A percentile compares a stretch with the other conserved stretches of the same genome.
phyloP scores from a whole-genome alignment of 2,329 filamentous ascomycete species.

The Cyphellophora attinorum region DNA sequence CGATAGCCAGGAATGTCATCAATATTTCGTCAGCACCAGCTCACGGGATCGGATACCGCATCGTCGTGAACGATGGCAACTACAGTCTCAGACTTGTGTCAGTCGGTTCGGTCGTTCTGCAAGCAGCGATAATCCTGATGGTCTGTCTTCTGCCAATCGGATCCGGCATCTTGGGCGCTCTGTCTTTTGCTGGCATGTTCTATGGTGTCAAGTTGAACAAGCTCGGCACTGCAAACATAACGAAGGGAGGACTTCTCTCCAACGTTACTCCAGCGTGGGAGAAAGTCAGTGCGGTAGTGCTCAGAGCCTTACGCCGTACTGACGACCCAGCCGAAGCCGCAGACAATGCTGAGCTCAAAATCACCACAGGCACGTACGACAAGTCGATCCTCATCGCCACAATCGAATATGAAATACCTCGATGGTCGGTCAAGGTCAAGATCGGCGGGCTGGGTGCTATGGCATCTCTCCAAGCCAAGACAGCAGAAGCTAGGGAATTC shows the following conservation, averaged over 20 bases:
- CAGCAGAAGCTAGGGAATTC: constrained; percentile 45
- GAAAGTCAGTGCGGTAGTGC: neutral
- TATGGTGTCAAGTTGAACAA: constrained; percentile 9
- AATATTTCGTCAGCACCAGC: constrained; percentile 5
- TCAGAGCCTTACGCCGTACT: constrained; percentile 2
- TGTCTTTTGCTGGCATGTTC: constrained; percentile 5
- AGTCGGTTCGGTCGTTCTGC: constrained; percentile 4
- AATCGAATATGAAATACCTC: constrained; percentile 55
- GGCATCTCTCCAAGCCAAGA: constrained; percentile 52
- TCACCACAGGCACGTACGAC: constrained; percentile 6
- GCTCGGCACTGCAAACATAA: constrained; percentile 2
- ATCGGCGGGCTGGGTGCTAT: constrained; percentile 53
- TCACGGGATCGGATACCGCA: constrained; percentile 3
- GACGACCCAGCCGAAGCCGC: constrained; percentile 9
- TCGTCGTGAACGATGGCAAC: constrained; percentile 8
- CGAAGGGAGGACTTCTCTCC: neutral
- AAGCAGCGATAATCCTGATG: constrained; percentile 4
- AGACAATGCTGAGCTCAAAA: neutral
- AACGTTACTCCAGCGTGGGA: neutral
- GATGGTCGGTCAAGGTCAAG: constrained; percentile 54
- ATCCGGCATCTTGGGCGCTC: constrained; percentile 3
- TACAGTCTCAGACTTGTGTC: constrained; percentile 6
- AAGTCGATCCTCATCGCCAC: constrained; percentile 52
- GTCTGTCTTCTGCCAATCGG: constrained; percentile 6
- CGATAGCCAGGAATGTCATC: constrained; percentile 7